Percentiles rank a stretch among this genome's conserved stretches.
Evolutionary conservation across 306 rosid genomes (phyloP).

Genomic region (Quercus engelmannii): DNA sequence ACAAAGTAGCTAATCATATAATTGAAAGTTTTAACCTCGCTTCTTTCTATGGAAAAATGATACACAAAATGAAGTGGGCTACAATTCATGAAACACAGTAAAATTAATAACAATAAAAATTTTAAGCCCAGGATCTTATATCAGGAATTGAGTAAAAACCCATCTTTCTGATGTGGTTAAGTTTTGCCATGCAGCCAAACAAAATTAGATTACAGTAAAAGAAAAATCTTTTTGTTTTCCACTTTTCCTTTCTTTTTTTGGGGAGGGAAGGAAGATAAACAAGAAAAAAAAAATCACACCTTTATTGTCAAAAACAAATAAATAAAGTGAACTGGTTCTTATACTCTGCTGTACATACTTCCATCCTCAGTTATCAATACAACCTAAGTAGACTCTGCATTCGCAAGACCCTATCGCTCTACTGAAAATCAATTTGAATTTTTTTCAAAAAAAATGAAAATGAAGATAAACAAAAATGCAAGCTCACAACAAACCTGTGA

Average conservation of each 20-base stretch:
- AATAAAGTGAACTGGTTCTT: conserved; percentile 38
- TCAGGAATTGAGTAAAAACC: background rate
- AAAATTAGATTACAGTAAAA: background rate
- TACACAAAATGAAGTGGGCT: background rate
- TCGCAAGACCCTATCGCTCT: conserved; percentile 54
- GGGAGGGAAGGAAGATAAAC: background rate
- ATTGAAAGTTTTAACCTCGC: background rate
- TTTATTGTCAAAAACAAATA: conserved; percentile 35
- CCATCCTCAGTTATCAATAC: conserved; percentile 51
- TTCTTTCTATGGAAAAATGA: background rate
- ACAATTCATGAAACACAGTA: too few relatives aligned
- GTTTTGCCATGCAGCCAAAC: background rate
- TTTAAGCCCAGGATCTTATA: background rate
- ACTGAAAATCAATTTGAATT: conserved; percentile 36
- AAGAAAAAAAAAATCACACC: conserved; percentile 24
- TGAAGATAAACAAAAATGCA: conserved; percentile 22
- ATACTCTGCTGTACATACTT: conserved; percentile 81
- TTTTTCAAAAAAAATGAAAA: conserved; percentile 19
- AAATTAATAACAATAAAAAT: background rate
- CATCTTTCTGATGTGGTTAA: background rate
- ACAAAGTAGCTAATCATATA: too few relatives aligned
- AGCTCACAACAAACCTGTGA: conserved; percentile 50
- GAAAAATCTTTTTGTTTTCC: too few relatives aligned
- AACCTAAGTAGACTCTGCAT: conserved; percentile 57
- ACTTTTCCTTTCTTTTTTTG: too few relatives aligned